Base-by-base conservation (phyloP, 805 yeast genomes). In the Metschnikowia cubensis region DNA sequence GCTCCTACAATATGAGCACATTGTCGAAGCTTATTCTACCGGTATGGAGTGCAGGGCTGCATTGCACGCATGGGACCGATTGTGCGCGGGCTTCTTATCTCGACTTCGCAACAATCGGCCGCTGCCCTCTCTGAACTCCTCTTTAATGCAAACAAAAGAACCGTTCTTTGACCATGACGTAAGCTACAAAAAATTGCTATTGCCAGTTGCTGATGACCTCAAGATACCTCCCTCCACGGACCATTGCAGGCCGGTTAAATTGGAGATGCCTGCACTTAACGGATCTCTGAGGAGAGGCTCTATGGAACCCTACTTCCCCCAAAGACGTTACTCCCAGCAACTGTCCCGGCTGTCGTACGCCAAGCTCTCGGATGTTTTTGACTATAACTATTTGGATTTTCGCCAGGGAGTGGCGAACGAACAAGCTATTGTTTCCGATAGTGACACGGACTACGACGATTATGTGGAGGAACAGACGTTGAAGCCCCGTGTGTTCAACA, bases 381-480 rank as follows among this genome's bases (percentile, higher is more conserved):
- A 57, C 31, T 55, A 53, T 35, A 46, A 56, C 20, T 50, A 48
- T 35, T 38, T 55, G 25, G 49, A 44, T 39, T 43, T 39, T 38
- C 31, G 35, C 31, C 50, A 44, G 3, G 37, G 22, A 6, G 43
- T 33, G 4, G 50, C 35, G 4, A 36, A 49, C 20, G 60, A 55
- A 22, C 43, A 51, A 32, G 60, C 56, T 11, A 46, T 57, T 36
- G 51, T 40, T 6, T 55, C 54, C n/a, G 60, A 57, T 15, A 51
- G 52, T 32, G 60, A 57, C 47, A 47, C 57, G 15, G 60, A 55
- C 34, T 50, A 51, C 20, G 58, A 55, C 20, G 57, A 51, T 14
- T 35, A 17, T 3, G 45, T 43, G 20, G 38, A 41, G 13, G 40
- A 25, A 11, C 34, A 20, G 3, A 32, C 20, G 14, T 6, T 15